A percentile compares a stretch with the other conserved stretches of the same genome.
These are phyloP conservation scores for Cytospora schulzeri DNA, from an alignment of 2,329 filamentous ascomycete genomes.

Conservation along the genomic window DNA sequence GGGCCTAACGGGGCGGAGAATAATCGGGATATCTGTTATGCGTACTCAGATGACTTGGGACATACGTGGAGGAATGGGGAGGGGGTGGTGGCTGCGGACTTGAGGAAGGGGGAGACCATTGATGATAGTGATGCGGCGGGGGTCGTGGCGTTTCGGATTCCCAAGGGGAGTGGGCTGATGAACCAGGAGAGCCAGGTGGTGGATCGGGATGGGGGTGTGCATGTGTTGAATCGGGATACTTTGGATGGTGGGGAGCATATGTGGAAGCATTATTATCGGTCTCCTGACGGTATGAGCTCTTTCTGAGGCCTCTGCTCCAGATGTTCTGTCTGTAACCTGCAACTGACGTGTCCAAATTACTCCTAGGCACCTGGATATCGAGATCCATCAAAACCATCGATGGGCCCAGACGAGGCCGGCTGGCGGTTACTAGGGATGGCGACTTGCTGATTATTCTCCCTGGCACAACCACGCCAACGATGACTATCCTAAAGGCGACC, in stretches of 20 bases:
- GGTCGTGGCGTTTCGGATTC: conserved; percentile 48
- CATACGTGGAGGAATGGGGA: conserved; percentile 45
- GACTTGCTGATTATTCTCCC: conserved; percentile 44
- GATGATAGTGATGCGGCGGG: conserved; percentile 42
- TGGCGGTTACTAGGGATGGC: conserved; percentile 39
- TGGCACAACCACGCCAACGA: conserved; percentile 32
- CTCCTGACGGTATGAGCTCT: conserved; percentile 34
- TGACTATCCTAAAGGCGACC: conserved; percentile 39
- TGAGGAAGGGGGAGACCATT: conserved; percentile 42
- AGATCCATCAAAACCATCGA: conserved; percentile 36
- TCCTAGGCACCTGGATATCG: conserved; percentile 39
- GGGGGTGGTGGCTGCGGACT: conserved; percentile 39
- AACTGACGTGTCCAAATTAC: background rate
- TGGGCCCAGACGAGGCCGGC: conserved; percentile 40
- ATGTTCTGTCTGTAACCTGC: background rate
- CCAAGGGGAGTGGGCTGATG: conserved; percentile 48
- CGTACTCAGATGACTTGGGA: conserved; percentile 49
- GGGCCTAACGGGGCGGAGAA: conserved; percentile 49
- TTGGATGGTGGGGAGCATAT: conserved; percentile 33
- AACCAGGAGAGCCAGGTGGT: conserved; percentile 54
- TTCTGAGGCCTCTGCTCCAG: background rate
- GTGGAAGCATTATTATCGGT: conserved; percentile 46
- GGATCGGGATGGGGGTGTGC: conserved; percentile 48
- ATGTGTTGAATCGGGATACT: conserved; percentile 51
- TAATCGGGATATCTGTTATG: conserved; percentile 54